Base-by-base conservation (phyloP, 106 monocot species). In the Platanthera zijinensis region DNA sequence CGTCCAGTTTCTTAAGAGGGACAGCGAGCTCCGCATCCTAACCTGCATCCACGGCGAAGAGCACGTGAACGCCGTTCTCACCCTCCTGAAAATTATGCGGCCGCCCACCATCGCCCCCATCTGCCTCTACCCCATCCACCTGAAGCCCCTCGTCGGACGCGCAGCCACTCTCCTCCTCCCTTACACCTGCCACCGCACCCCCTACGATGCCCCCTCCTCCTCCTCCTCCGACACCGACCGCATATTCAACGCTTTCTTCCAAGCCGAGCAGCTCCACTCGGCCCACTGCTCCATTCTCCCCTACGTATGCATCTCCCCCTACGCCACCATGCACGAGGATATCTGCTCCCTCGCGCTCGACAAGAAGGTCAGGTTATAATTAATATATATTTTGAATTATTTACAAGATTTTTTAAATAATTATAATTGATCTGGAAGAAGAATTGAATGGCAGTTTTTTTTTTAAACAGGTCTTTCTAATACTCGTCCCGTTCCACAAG, bases 201-300 rank as follows among this genome's bases (percentile, higher is more conserved):
- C 81, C 17, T 6, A 25, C 15, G n/a, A 72, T 7, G 22, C 78
- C 51, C 83, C n/a, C n/a, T n/a, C n/a, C 25, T 25, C 52, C 76
- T 85, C 81, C 67, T 45, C 51, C 67, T 62, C 76, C 50, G 80
- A 81, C 51, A 61, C 86, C 56, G 81, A 88, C 72, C 90, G 77
- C 59, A 81, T 90, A 74, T 77, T 94, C 81, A 94, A 94, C 57
- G 93, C 93, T 67, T 94, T 94, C 83, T 71, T 82, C 51, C 56
- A 64, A 74, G 80, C 75, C 77, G 88, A 88, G 54, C 77, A 81
- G 52, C 74, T 57, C 10, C 10, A 79, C 74, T 45, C 8, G 2
- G 76, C 54, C 9, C 25, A 51, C 28, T 57, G 84, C 51, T 59
- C 85, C 30, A 77, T 94, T 76, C 82, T 84, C 71, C 10, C 79